These are phyloP conservation scores for Sphaerostilbella broomeana DNA, from an alignment of 2,329 filamentous ascomycete species.

Conservation along the genomic window DNA sequence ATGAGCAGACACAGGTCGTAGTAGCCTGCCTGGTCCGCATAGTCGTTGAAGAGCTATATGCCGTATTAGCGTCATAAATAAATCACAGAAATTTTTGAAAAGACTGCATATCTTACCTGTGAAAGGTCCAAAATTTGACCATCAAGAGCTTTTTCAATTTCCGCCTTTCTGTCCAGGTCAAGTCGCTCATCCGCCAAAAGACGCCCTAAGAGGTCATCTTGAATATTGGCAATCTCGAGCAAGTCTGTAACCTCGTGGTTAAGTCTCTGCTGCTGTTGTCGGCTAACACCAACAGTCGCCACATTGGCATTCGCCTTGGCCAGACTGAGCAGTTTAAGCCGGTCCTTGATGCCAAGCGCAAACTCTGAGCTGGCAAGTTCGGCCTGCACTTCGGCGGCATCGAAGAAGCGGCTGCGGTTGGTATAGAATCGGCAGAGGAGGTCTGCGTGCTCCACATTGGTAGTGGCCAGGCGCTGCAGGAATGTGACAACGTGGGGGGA, in stretches of 20 bases:
- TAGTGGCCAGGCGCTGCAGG: slow-evolving; percentile 66
- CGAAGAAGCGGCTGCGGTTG: slow-evolving; percentile 73
- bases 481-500: slow-evolving; percentile 84
- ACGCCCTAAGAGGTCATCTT: slow-evolving; percentile 81
- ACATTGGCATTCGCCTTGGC: slow-evolving; percentile 92
- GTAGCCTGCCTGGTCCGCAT: slow-evolving; percentile 85
- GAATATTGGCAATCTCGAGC: slow-evolving; percentile 88
- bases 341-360: slow-evolving; percentile 67
- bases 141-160: slow-evolving; percentile 64
- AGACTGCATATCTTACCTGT: slow-evolving; percentile 49
- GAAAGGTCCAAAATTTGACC: slow-evolving; percentile 72
- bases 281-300: slow-evolving; percentile 65
- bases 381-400: slow-evolving; percentile 81
- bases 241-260: slow-evolving; percentile 79
- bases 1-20: slow-evolving; percentile 91
- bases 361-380: slow-evolving; percentile 81
- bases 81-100: neutral
- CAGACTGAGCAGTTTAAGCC: slow-evolving; percentile 82
- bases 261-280: slow-evolving; percentile 77
- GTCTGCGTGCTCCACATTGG: slow-evolving; percentile 73
- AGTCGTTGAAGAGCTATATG: slow-evolving; percentile 78
- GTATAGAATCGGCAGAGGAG: slow-evolving; percentile 90
- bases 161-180: slow-evolving; percentile 51
- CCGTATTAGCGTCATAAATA: slow-evolving; percentile 15
- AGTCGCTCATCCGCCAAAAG: slow-evolving; percentile 69